phyloP scores from a whole-genome alignment of 257 asterid species.

The Linderniella brevidens region DNA sequence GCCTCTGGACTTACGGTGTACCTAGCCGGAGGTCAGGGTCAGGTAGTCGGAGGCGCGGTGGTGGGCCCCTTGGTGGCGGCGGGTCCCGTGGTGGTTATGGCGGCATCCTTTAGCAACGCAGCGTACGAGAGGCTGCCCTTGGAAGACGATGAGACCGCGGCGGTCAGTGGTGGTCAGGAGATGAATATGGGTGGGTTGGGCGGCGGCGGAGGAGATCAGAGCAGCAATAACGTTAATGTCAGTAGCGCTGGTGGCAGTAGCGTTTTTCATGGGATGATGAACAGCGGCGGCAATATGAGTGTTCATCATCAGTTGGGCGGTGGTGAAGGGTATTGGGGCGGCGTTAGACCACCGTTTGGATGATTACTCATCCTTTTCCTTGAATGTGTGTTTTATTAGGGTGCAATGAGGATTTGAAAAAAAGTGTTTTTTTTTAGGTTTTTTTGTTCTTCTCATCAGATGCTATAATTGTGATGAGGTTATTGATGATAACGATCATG shows the following conservation, averaged over 20 bases:
- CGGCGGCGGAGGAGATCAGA: slow-evolving; percentile 27
- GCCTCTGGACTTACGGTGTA: slow-evolving; percentile 77
- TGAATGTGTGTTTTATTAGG: too few relatives aligned
- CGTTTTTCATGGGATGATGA: slow-evolving; percentile 20
- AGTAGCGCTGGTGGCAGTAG: slow-evolving; percentile 13
- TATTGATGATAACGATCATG: too few relatives aligned
- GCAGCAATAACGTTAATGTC: slow-evolving; percentile 17
- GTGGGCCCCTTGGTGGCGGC: slow-evolving; percentile 72
- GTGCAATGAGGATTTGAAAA: too few relatives aligned
- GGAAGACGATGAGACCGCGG: slow-evolving; percentile 50
- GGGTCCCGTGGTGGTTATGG: slow-evolving; percentile 88
- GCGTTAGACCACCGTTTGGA: slow-evolving; percentile 45
- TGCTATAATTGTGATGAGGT: too few relatives aligned
- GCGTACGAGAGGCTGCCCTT: slow-evolving; percentile 86
- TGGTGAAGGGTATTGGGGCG: slow-evolving; percentile 61
- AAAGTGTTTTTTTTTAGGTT: too few relatives aligned
- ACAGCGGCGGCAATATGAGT: too few relatives aligned
- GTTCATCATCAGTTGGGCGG: too few relatives aligned
- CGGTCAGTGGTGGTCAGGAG: slow-evolving; percentile 8
- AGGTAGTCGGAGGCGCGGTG: slow-evolving; percentile 83
- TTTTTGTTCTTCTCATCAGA: too few relatives aligned
- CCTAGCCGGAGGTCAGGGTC: slow-evolving; percentile 84
- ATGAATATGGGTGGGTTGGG: slow-evolving; percentile 18
- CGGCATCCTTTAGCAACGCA: slow-evolving; percentile 86
- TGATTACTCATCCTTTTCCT: too few relatives aligned